Percentiles rank a stretch among this genome's conserved stretches.
These are phyloP conservation scores for Pyrenula massariospora DNA, from an alignment of 495 filamentous ascomycete species.

Conservation along the genomic window DNA sequence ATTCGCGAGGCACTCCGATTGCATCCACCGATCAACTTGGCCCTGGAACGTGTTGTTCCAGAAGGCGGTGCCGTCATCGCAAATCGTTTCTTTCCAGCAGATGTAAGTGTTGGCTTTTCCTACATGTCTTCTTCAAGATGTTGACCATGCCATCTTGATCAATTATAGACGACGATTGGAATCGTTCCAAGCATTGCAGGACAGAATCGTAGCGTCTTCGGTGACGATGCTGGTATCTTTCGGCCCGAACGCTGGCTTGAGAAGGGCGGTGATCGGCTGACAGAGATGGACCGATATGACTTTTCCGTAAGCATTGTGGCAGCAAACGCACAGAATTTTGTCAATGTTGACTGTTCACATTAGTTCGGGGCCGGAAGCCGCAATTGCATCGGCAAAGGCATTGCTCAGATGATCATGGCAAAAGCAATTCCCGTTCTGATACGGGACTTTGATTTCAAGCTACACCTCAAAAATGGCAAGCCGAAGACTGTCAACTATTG, in stretches of 20 bases:
- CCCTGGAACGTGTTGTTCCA: slow-evolving; percentile 37
- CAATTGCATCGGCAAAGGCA: slow-evolving; percentile 41
- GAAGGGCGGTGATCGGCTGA: slow-evolving; percentile 24
- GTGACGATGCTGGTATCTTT: slow-evolving; percentile 48
- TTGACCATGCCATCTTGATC: slow-evolving; percentile 31
- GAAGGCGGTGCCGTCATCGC: slow-evolving; percentile 37
- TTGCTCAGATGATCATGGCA: slow-evolving; percentile 32
- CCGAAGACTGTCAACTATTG: slow-evolving; percentile 32
- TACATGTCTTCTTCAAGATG: too few relatives aligned
- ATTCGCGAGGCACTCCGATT: slow-evolving; percentile 51
- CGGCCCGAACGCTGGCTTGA: slow-evolving; percentile 57
- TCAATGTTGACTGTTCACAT: too few relatives aligned
- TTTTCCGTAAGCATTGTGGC: slow-evolving; percentile 16
- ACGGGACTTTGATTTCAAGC: slow-evolving; percentile 26
- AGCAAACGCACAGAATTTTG: too few relatives aligned
- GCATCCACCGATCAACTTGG: slow-evolving; percentile 41
- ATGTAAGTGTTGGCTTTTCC: too few relatives aligned
- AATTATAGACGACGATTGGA: slow-evolving; percentile 29
- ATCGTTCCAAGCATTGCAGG: slow-evolving; percentile 43
- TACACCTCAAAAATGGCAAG: slow-evolving; percentile 13
- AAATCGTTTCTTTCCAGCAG: slow-evolving; percentile 36
- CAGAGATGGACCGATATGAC: slow-evolving; percentile 36
- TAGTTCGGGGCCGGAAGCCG: slow-evolving; percentile 42
- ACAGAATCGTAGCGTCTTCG: slow-evolving; percentile 43
- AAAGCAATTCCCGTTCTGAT: slow-evolving; percentile 36